Base-by-base conservation (phyloP, 2,329 filamentous ascomycete species). In the Epichloe amarillans region DNA sequence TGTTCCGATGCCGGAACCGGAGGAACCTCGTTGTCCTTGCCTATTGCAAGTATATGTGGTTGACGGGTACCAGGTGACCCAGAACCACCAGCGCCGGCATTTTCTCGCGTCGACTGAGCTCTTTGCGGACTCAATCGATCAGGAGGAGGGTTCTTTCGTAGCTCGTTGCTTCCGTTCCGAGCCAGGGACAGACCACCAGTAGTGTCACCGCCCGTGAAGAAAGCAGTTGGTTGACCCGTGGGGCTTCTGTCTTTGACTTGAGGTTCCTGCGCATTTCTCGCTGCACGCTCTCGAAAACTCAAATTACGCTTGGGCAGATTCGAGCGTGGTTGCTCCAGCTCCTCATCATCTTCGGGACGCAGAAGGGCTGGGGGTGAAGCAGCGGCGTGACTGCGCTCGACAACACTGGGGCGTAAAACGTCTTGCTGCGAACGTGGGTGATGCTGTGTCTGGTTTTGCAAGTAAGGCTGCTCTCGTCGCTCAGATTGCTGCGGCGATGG, bases 211-310 rank as follows among this genome's bases (percentile, higher is more conserved):
- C 60, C 14, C 60, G 58, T 26, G 60, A 53, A 54, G 35, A 54
- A 54, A 7, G 52, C 52, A 4, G 43, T 40, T 35, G 46, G 50
- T 11, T 39, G 52, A 23, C 23, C 23, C 3, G 69, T 60, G 45
- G 58, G 56, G n/a, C 23, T 40, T 6, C 55, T 49, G 15, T 58
- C 57, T 4, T 59, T 61, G 26, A 58, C 62, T 3, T 68, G 63
- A 10, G 68, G 55, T 15, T 64, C 62, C 40, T 69, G 57, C 19
- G 74, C 71, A 46, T 70, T 69, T 53, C 68, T 70, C 3, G 67
- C 70, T 6, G 78, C 71, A 49, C 77, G 73, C 55, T 82, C 79
- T n/a, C 77, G 75, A 62, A 80, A 79, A 62, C 79, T 83, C 40
- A 79, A 59, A 48, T 79, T 78, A 47, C 77, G 73, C 59, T 75